Percentiles rank a stretch among this genome's conserved stretches.
These are phyloP conservation scores for Heterotrichella gracilis DNA, from an alignment of 352 stramenopile genomes.

Conservation along the genomic window DNA sequence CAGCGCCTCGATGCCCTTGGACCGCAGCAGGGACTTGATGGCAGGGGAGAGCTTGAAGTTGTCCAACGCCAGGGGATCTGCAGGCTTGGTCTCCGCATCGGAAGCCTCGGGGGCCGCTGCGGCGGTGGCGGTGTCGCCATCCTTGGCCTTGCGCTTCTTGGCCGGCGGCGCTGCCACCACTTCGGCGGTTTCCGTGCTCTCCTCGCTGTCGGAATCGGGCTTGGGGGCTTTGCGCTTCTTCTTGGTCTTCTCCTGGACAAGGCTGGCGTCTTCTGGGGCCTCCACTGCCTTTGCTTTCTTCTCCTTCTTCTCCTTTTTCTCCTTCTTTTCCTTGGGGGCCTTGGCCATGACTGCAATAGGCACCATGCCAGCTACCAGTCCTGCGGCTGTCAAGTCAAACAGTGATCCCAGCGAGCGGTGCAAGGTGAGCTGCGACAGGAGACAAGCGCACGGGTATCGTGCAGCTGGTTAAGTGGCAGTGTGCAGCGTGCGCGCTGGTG, in stretches of 20 bases:
- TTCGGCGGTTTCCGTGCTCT: background rate
- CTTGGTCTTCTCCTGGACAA: background rate
- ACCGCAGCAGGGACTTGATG: background rate
- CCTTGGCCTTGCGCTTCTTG: background rate
- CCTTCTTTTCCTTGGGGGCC: too few relatives aligned
- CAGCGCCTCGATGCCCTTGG: slow-evolving; percentile 36
- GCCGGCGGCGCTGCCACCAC: background rate
- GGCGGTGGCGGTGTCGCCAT: background rate
- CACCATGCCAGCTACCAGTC: too few relatives aligned
- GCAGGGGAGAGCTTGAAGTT: too few relatives aligned
- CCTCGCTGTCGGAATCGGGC: background rate
- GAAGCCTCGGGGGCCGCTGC: background rate
- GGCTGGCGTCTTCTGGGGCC: background rate
- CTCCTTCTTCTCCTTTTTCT: too few relatives aligned
- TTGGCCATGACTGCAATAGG: too few relatives aligned
- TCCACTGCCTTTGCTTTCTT: background rate
- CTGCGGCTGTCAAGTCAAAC: too few relatives aligned
- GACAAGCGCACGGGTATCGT: too few relatives aligned
- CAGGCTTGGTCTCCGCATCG: background rate
- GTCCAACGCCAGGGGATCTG: background rate
- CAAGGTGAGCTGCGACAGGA: too few relatives aligned
- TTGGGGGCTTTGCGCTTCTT: background rate
- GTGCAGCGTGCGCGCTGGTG: too few relatives aligned
- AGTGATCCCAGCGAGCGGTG: too few relatives aligned
- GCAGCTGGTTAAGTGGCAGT: too few relatives aligned